Evolutionary conservation across 257 asterid species (phyloP).

Genomic region (Petrea volubilis): DNA sequence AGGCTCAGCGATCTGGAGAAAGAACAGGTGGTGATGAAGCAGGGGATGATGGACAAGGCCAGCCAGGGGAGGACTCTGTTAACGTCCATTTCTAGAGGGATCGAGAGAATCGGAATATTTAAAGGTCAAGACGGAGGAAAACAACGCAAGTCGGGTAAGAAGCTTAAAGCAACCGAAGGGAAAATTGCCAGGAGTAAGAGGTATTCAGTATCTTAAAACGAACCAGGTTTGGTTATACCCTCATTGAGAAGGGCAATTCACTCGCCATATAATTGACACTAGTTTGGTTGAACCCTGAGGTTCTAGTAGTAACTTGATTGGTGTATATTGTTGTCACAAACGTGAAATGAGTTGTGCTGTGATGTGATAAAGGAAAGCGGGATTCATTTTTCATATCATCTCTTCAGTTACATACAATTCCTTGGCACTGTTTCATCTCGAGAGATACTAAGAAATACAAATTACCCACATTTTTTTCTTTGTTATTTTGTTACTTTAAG

Average conservation of each 20-base stretch:
- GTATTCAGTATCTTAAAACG: constrained; percentile 33
- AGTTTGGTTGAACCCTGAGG: no score
- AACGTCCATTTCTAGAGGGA: constrained; percentile 66
- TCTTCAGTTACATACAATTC: background rate
- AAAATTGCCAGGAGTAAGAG: constrained; percentile 40
- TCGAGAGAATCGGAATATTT: constrained; percentile 56
- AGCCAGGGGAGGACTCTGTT: constrained; percentile 48
- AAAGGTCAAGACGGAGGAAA: constrained; percentile 36
- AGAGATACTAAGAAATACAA: background rate
- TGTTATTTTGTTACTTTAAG: no score
- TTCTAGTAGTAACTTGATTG: no score
- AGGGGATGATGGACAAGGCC: constrained; percentile 65
- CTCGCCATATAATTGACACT: no score
- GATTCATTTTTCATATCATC: no score
- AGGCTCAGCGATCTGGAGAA: constrained; percentile 70
- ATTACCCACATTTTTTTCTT: background rate
- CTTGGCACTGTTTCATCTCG: background rate
- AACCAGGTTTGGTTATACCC: no score
- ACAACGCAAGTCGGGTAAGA: constrained; percentile 44
- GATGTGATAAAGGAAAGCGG: no score
- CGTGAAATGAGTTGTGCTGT: no score
- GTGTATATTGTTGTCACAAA: no score
- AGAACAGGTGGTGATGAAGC: constrained; percentile 64
- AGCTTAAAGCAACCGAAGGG: constrained; percentile 32
- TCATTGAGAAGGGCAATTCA: no score